phyloP scores from a whole-genome alignment of 163 green algal species.

The Volvox carteri region DNA sequence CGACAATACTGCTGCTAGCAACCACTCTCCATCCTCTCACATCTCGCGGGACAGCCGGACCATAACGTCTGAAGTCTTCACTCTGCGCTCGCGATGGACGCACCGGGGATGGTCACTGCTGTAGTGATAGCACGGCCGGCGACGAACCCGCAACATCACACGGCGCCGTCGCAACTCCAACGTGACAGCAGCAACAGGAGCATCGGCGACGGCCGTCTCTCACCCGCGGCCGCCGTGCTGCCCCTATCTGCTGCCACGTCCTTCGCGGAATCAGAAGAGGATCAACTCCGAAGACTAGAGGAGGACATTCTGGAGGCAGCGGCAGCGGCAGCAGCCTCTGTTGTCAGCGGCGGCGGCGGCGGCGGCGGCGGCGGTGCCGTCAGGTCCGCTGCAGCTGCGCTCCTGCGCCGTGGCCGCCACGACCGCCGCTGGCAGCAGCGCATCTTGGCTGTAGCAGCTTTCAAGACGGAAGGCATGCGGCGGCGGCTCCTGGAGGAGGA shows the following conservation, averaged over 20 bases:
- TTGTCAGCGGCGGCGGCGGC: neutral
- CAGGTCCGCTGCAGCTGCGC: neutral
- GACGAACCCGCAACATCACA: too few species aligned
- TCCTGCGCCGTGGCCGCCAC: neutral
- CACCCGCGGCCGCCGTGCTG: too few species aligned
- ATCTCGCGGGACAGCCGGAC: too few species aligned
- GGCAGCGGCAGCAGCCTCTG: neutral
- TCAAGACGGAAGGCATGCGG: neutral
- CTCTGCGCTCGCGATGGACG: too few species aligned
- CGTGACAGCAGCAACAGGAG: too few species aligned
- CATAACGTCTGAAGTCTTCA: too few species aligned
- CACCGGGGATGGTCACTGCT: too few species aligned
- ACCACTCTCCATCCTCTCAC: too few species aligned
- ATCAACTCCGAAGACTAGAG: slow-evolving; percentile 2
- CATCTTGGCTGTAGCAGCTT: slow-evolving; percentile 16
- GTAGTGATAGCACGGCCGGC: too few species aligned
- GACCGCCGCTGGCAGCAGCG: slow-evolving; percentile 2
- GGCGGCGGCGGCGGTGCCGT: neutral
- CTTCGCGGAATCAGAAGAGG: slow-evolving; percentile 9
- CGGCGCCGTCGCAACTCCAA: too few species aligned
- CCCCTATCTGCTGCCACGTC: neutral
- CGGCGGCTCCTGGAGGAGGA: neutral
- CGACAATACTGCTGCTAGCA: too few species aligned
- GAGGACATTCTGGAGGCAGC: slow-evolving; percentile 10
- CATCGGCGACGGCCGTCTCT: too few species aligned